Evolutionary conservation across 2,329 filamentous ascomycete species (phyloP), one percentile per base, ranked within the genome.

Genomic region (Cordyceps javanica): DNA sequence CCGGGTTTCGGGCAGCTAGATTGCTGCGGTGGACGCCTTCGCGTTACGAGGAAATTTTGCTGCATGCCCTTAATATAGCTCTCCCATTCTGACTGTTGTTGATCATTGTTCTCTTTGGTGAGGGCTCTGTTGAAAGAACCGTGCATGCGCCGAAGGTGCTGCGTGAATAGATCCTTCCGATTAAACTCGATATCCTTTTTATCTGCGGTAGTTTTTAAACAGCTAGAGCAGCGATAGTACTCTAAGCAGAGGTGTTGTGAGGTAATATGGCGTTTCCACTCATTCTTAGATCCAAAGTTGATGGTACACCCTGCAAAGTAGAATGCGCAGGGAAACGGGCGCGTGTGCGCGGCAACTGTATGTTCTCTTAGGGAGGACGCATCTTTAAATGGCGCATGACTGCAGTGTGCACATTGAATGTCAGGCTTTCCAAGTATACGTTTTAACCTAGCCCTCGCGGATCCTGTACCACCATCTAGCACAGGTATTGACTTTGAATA

Each of bases 181-280:
- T 97, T 97, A 73, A 97, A 97, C 70, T 87, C 84, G 61, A 84
- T 85, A 5, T 80, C 81, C 62, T 81, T 83, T 32, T 81, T 80
- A 59, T 84, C 81, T 0, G 73, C 70, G 2, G 75, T 74, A 58
- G 73, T 78, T 59, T 78, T 75, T 0, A 82, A 79, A 59, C 83
- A 87, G 2, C 78, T 75, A 0, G 84, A 86, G 62, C 84, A 87
- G 25, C 83, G 78, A 64, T 87, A 87, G 63, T 81, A 87, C 48
- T 81, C 80, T 23, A 87, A 69, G 62, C 83, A 87, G 23, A 99
- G 81, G 72, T 99, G 94, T 64, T 97, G 91, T 0, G 91, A 96
- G 16, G 86, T 82, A 68, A 97, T 90, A 68, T 99, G 94, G 3
- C 94, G 84, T 72, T 97, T 97, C 94, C 94, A 99, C 71, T 97